Evolutionary conservation across 495 filamentous ascomycete genomes (phyloP), one percentile per base, ranked within the genome.

Genomic region (Friedmanniomyces simplex): DNA sequence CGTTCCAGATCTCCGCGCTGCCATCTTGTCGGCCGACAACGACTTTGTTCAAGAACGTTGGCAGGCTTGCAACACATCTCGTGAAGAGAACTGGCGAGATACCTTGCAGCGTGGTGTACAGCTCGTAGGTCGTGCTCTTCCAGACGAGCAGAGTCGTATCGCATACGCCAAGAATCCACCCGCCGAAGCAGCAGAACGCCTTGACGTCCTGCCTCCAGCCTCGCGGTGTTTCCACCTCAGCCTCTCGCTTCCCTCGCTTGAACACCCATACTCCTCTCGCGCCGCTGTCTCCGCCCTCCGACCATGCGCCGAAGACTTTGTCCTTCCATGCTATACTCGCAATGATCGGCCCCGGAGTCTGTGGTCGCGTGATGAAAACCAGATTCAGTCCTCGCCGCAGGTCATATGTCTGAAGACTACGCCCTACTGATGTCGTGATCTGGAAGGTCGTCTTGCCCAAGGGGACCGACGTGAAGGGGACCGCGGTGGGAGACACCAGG

Each of bases 1-100:
- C 71, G 67, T 99, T 99, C 94, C 94, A 97, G 52, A 99, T 91
- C 66, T 97, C 91, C 20, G 96, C 80, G 68, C 79, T 82, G n/a
- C 94, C 93, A 67, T 96, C 89, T 57, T 75, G 77, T 57, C 88
- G 82, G 5, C 89, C 93, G 34, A 86, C 84, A 54, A 97, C 87
- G 28, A 99, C 77, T 71, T 99, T 99, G 75, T 97, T 99, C 24
- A 97, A 72, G 70, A 86, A 97, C 0, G 91, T 96, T 14, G 90
- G 88, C 85, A 95, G 86, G 65, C 79, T 91, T 66, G 77, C 82
- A 47, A 95, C 76, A 32, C 82, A 77, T 8, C 86, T 85, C 0
- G 85, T 87, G 41, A 66, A 60, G 7, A 62, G 56, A 57, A 69
- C 71, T 57, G 72, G 80, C 12, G 61, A 63, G 8, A 53, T 46